Percentiles rank a stretch among this genome's conserved stretches.
phyloP scores from a whole-genome alignment of 106 monocot genomes.

The Dendrobium officinale region DNA sequence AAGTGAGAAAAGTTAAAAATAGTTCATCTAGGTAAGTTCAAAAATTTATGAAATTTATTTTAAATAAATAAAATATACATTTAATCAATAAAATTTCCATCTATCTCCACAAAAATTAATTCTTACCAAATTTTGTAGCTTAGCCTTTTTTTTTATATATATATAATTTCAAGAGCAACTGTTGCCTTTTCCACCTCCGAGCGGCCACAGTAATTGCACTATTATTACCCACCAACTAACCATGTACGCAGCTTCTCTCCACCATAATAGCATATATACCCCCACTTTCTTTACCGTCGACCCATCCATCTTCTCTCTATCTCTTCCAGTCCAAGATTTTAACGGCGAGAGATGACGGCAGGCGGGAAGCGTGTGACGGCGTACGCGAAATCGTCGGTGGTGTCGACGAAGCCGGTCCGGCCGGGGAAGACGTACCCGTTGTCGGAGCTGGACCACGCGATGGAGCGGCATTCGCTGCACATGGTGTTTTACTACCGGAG shows the following conservation, averaged over 20 bases:
- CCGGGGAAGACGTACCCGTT: slow-evolving; percentile 71
- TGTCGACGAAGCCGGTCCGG: slow-evolving; percentile 42
- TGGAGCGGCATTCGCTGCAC: slow-evolving; percentile 53
- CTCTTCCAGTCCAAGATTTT: neutral
- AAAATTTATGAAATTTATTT: no score
- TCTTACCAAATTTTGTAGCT: no score
- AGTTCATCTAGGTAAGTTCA: no score
- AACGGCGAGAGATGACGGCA: slow-evolving; percentile 15
- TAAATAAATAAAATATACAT: no score
- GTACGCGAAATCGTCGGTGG: slow-evolving; percentile 46
- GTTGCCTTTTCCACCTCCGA: neutral
- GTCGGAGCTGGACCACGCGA: slow-evolving; percentile 63
- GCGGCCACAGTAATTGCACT: neutral
- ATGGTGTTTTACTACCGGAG: slow-evolving; percentile 64
- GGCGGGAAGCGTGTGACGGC: slow-evolving; percentile 25
- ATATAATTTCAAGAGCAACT: no score
- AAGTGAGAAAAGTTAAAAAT: no score
- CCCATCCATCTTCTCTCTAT: neutral
- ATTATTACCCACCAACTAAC: neutral
- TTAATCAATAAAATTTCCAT: no score
- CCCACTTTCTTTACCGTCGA: neutral
- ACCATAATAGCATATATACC: neutral
- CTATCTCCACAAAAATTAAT: no score
- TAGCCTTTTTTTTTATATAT: no score
- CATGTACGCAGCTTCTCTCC: neutral